Evolutionary conservation across 805 yeast genomes (phyloP).

Genomic region (Kodamaea neixiangensis): DNA sequence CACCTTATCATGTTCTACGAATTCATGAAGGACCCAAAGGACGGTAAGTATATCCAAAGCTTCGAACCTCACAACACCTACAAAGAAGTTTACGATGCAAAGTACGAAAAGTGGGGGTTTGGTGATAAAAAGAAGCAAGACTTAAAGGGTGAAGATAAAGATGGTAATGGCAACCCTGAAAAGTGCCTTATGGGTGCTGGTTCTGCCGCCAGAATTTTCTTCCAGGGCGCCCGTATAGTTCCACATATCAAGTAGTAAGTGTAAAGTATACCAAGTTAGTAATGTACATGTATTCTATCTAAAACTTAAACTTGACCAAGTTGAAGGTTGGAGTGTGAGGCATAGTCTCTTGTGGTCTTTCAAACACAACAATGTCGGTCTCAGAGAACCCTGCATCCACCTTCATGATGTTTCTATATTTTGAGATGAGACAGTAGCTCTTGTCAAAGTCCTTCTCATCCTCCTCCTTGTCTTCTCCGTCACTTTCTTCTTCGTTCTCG

Average conservation of each 20-base stretch:
- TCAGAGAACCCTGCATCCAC: constrained; percentile 53
- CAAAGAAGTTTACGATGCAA: constrained; percentile 46
- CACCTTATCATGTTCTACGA: constrained; percentile 59
- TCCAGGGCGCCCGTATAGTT: constrained; percentile 63
- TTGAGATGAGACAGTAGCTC: constrained; percentile 74
- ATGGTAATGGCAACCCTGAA: constrained; percentile 42
- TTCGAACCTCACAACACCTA: constrained; percentile 60
- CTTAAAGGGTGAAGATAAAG: constrained; percentile 54
- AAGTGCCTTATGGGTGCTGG: constrained; percentile 64
- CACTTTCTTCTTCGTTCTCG: constrained; percentile 33
- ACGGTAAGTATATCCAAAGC: constrained; percentile 59
- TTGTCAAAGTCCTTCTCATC: constrained; percentile 23
- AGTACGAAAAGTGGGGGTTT: constrained; percentile 50
- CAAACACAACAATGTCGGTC: constrained; percentile 61
- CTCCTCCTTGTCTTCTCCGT: constrained; percentile 27
- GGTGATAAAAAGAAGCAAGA: constrained; percentile 55
- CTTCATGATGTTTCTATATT: constrained; percentile 70
- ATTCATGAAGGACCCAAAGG: constrained; percentile 56
- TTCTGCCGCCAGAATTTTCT: constrained; percentile 68
- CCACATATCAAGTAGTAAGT: constrained; percentile 21
- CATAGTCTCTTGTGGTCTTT: constrained; percentile 65
- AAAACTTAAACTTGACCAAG: constrained; percentile 54
- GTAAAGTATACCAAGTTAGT: neutral
- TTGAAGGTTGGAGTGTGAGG: constrained; percentile 66
- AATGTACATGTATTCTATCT: constrained; percentile 12